Base-by-base conservation (phyloP, 495 filamentous ascomycete genomes). In the Penicillium ochrochloron region DNA sequence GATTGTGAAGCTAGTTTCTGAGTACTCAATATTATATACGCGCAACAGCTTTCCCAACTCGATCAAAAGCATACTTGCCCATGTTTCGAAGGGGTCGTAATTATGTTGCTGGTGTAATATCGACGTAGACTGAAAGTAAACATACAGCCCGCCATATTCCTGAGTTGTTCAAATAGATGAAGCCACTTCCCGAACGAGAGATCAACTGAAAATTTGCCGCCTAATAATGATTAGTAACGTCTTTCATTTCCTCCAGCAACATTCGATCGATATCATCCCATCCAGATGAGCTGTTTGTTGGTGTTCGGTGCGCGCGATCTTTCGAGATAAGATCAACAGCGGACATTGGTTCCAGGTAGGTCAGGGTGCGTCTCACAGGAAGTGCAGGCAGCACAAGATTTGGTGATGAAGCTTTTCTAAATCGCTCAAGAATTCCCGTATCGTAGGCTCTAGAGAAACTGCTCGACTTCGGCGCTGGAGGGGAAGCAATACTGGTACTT, bases 221-320 rank as follows among this genome's bases (percentile, higher is more conserved):
- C 19, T 56, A 78, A 53, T 74, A 73, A 46, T 80, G 76, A 46
- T 80, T 72, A 60, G 80, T 71, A 48, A 78, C 69, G 42, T 80
- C 74, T 27, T 74, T 75, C 59, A 78, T 80, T 51, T 80, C 77
- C 39, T 78, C 66, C 31, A 76, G 61, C 34, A 80, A 48, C n/a
- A 59, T 51, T 54, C 67, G 73, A 39, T 77, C 75, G 33, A 80
- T 70, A 56, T 74, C 75, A n/a, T 78, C 71, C 70, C 73, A 75
- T 54, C 66, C 73, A 14, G 52, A 56, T 12, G 66, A 63, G 12
- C 59, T 66, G n/a, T 48, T 50, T 17, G 57, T 54, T 12, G 44
- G 15, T 5, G 29, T 54, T 2, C 56, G 39, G 31, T n/a, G 17
- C n/a, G 39, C 34, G 31, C 57, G 21, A 25, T 55, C 52, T 53